Evolutionary conservation across 176 grass and related monocot species (phyloP), one percentile per base, ranked within the genome.

Genomic region (Thinopyrum elongatum): DNA sequence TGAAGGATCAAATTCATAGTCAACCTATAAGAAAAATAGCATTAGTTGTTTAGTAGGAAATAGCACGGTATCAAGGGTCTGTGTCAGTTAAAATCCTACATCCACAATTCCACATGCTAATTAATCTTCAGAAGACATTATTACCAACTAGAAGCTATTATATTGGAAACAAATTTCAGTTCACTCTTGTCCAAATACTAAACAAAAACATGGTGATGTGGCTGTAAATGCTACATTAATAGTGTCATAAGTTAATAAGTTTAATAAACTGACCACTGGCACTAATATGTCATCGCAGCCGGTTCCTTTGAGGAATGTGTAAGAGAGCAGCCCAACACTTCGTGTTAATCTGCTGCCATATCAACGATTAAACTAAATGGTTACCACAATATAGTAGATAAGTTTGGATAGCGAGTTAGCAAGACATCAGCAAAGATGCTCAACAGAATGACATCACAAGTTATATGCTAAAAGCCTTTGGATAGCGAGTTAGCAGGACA

Each of bases 291-390:
- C 90, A 77, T 44, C 67, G 74, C 74, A 89, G 36, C 86, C 92
- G 13, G 81, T 86, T 79, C 80, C 90, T 60, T 58, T 92, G 39
- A 94, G 76, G 39, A 90, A 97, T 64, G 94, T 97, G 64, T 92
- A 97, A 65, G 92, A 97, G 78, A 97, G 86, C 47, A 97, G 78
- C 26, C 92, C 94, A 55, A 97, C 81, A 82, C 92, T 97, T 84
- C 80, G 87, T 86, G 89, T 92, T 16, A 88, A 71, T 84, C 70
- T 79, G 35, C 92, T 97, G 81, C 49, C 62, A 86, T 63, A 63
- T 17, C 7, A 82, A 85, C 31, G 34, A 80, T 60, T 76, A 71
- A 78, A 17, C 11, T 17, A 60, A 31, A 62, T 16, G 36, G 7
- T 76, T 68, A 66, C 2, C 22, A 69, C 22, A 21, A 33, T 16